Conservation (phyloP, 2,329 filamentous ascomycete genomes). For the Chrysoporthe puriensis region DNA sequence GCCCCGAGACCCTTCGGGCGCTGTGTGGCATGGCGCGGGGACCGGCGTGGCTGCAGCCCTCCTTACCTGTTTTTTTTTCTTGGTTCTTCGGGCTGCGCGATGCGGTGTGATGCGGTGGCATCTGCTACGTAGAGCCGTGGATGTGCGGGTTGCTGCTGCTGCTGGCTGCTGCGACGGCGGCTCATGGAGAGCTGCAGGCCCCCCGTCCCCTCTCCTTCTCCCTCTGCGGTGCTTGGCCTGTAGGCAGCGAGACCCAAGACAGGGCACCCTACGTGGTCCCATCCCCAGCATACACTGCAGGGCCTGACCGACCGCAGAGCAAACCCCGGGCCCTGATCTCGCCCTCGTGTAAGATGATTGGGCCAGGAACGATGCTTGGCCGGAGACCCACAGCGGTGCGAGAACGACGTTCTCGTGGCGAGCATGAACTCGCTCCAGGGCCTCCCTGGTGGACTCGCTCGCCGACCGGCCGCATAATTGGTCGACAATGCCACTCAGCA, state of each 20-base stretch:
- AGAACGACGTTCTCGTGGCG: neutral
- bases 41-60: neutral
- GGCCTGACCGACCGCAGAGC: neutral
- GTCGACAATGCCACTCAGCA: neutral
- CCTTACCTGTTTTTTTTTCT: neutral
- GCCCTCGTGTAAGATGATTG: neutral
- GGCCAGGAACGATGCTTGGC: constrained; percentile 1
- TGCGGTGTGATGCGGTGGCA: constrained; percentile 10
- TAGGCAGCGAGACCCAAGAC: neutral
- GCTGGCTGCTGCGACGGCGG: neutral
- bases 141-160: neutral
- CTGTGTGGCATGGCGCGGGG: neutral
- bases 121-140: neutral
- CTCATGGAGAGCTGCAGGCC: too few relatives aligned
- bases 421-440: constrained; percentile 5
- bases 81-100: neutral
- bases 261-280: neutral
- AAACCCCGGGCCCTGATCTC: neutral
- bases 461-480: neutral
- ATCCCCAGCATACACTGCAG: neutral
- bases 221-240: neutral
- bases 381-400: neutral
- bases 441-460: neutral
- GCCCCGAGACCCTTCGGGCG: neutral
- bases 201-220: neutral